phyloP scores from a whole-genome alignment of 116 monocot species.

The Phalaenopsis hybrid region DNA sequence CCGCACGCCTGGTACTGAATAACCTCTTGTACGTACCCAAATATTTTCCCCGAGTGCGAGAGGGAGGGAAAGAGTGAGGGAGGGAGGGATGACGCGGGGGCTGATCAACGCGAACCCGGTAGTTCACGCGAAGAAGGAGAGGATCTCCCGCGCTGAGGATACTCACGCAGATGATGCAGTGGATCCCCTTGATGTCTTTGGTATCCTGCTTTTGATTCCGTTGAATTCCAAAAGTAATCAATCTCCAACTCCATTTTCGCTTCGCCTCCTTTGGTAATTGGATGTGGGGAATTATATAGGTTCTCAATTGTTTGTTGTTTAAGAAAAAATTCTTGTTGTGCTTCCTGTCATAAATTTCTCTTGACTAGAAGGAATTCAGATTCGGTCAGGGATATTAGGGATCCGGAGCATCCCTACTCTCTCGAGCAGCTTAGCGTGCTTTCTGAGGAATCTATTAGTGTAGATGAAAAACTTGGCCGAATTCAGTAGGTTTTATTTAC shows the following conservation, averaged over 20 bases:
- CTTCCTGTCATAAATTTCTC: background rate
- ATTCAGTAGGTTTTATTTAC: slow-evolving; percentile 33
- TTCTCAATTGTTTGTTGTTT: background rate
- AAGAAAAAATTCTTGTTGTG: background rate
- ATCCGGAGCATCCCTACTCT: slow-evolving; percentile 89
- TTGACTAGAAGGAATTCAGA: slow-evolving; percentile 19
- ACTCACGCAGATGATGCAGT: slow-evolving; percentile 28
- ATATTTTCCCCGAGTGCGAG: no score
- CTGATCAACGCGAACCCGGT: slow-evolving; percentile 77
- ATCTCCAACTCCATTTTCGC: background rate
- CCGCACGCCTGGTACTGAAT: no score
- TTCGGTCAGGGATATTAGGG: slow-evolving; percentile 78
- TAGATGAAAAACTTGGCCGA: slow-evolving; percentile 63
- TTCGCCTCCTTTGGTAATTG: background rate
- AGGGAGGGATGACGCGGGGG: slow-evolving; percentile 44
- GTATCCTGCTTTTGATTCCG: slow-evolving; percentile 16
- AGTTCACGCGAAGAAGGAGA: slow-evolving; percentile 57
- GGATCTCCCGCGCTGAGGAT: slow-evolving; percentile 33
- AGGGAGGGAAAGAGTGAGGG: no score
- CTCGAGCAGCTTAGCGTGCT: slow-evolving; percentile 85
- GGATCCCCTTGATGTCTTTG: slow-evolving; percentile 52
- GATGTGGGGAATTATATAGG: background rate
- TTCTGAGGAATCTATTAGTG: slow-evolving; percentile 71
- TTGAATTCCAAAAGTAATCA: background rate
- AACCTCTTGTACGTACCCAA: no score